Percentiles rank a stretch among this genome's conserved stretches.
Conservation (phyloP, 495 filamentous ascomycete species). For the Penicillium tannophilum region DNA sequence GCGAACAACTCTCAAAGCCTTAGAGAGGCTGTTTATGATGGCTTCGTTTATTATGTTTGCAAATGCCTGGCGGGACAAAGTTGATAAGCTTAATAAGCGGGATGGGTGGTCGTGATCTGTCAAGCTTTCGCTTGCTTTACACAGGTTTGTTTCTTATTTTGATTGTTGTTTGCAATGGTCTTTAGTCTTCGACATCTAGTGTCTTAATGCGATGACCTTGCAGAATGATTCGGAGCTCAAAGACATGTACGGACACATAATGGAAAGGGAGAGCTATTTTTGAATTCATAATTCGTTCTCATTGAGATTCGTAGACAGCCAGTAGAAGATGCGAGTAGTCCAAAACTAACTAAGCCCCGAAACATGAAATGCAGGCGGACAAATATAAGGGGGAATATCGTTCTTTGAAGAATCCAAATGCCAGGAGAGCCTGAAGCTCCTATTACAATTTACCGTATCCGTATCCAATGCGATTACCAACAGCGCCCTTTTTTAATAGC, state of each 20-base stretch:
- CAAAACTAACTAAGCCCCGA: conserved; percentile 16
- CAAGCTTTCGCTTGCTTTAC: background rate
- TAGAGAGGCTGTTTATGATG: conserved; percentile 22
- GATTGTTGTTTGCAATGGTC: background rate
- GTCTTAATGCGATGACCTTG: conserved; percentile 17
- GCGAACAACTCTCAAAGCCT: conserved; percentile 71
- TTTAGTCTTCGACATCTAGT: conserved; percentile 2
- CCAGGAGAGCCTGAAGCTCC: conserved; percentile 8
- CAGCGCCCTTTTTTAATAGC: conserved; percentile 8
- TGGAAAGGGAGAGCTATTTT: background rate
- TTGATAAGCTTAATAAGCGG: background rate
- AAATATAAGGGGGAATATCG: conserved; percentile 27
- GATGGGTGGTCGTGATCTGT: background rate
- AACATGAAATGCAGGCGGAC: conserved; percentile 12
- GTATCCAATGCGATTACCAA: conserved; percentile 16
- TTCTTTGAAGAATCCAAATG: conserved; percentile 18
- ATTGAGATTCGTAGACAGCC: conserved; percentile 27
- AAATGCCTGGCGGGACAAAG: background rate
- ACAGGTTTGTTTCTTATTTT: conserved; percentile 2
- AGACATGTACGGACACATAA: conserved; percentile 3
- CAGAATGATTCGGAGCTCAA: background rate
- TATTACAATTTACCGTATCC: conserved; percentile 12
- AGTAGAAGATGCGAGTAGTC: conserved; percentile 16
- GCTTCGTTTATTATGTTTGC: background rate
- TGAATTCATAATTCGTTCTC: conserved; percentile 32